Conservation (phyloP, 176 grass and related monocot genomes). For the Carex parvula region DNA sequence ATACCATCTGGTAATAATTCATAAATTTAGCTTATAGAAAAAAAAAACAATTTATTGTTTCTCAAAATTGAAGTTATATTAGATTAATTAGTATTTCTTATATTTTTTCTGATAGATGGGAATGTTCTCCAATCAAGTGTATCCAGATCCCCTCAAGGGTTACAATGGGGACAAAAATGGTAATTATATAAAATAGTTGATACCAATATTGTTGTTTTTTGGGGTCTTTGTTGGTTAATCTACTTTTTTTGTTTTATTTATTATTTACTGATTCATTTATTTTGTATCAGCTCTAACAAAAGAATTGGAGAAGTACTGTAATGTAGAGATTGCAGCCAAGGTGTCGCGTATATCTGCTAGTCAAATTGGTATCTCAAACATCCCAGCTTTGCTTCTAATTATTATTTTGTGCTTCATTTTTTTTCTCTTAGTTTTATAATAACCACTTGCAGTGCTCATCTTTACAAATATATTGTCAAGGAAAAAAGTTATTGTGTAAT, state of each 20-base stretch:
- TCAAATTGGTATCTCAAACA: conserved; percentile 61
- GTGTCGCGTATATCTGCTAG: conserved; percentile 66
- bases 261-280: background rate
- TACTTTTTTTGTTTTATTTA: conserved; percentile 3
- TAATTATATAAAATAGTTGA: conserved; percentile 29
- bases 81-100: conserved; percentile 15
- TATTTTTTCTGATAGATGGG: conserved; percentile 53
- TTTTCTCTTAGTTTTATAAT: background rate
- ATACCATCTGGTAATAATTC: conserved; percentile 79
- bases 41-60: background rate
- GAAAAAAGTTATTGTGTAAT: too few species aligned
- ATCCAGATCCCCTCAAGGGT: conserved; percentile 81
- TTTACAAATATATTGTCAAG: background rate
- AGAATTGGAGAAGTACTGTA: conserved; percentile 97
- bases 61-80: background rate
- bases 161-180: conserved; percentile 64
- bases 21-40: background rate
- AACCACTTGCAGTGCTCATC: background rate
- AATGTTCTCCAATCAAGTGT: conserved; percentile 91
- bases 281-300: conserved; percentile 73
- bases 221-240: background rate
- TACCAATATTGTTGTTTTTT: background rate
- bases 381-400: conserved; percentile 3
- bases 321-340: conserved; percentile 89
- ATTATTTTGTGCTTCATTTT: background rate